Conservation (phyloP, 768 basidiomycete species). For the Rhodocollybia butyracea region DNA sequence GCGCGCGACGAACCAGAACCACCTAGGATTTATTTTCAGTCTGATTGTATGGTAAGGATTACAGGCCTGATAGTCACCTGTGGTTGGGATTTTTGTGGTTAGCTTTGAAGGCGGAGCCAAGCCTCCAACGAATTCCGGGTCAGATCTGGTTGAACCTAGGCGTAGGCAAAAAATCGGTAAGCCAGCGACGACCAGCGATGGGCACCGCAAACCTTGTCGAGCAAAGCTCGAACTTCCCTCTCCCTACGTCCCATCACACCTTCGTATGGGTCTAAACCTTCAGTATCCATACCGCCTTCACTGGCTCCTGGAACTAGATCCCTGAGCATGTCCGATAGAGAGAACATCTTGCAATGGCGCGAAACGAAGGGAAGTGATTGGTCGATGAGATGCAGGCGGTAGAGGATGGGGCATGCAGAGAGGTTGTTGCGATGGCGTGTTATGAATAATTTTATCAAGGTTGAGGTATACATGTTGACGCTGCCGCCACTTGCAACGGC, state of each 20-base stretch:
- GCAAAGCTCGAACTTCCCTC: too few relatives aligned
- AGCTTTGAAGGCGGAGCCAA: too few relatives aligned
- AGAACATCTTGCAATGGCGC: constrained; percentile 87
- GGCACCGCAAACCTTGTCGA: too few relatives aligned
- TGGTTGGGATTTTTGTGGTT: too few relatives aligned
- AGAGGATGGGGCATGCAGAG: constrained; percentile 88
- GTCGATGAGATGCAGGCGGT: constrained; percentile 54
- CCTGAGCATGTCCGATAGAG: constrained; percentile 71
- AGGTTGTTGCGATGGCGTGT: constrained; percentile 55
- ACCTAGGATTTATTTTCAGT: not conserved
- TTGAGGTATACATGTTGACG: constrained; percentile 79
- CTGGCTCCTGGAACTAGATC: constrained; percentile 87
- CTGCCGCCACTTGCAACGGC: constrained; percentile 78
- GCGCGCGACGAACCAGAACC: constrained; percentile 18
- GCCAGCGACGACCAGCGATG: too few relatives aligned
- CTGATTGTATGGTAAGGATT: not conserved
- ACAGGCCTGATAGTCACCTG: constrained; percentile 76
- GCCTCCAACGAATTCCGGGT: too few relatives aligned
- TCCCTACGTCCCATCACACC: too few relatives aligned
- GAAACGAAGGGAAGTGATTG: constrained; percentile 76
- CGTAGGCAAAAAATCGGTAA: too few relatives aligned
- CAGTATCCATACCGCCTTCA: too few relatives aligned
- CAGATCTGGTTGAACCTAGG: too few relatives aligned
- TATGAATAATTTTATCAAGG: constrained; percentile 57
- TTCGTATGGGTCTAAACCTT: too few relatives aligned